Base-by-base conservation (phyloP, 2,329 filamentous ascomycete species). In the Neofusicoccum cordaticola region DNA sequence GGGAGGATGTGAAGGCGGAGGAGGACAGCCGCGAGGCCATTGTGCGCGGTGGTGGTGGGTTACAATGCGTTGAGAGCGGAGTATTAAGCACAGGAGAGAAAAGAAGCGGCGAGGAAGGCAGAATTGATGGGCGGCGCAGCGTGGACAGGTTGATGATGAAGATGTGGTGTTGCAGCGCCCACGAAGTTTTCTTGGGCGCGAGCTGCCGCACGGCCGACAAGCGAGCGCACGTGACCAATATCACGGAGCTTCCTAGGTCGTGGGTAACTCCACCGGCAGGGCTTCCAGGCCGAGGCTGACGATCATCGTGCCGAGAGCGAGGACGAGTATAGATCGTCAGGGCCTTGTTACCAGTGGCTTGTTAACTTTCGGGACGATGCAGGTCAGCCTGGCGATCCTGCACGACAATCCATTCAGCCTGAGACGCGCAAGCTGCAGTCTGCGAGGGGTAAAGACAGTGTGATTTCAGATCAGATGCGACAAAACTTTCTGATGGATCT, bases 11-110 rank as follows among this genome's bases (percentile, higher is more conserved):
- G 41, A 62, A 34, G 34, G 52, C 15, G 17, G 64, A 48, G 31
- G 19, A 34, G 35, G 64, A 50, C 7, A 60, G 58, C 68, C 75
- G 73, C 47, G 74, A 74, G 68, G 73, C 72, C 74, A 78, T 77
- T 6, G 34, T 71, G 52, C 48, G 51, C 37, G 45, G 45, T 64
- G 41, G 17, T 13, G 17, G 9, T 2, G 27, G 27, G 17, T 34
- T 41, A 51, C 9, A 19, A 34, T 48, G 34, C 8, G 31, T 22
- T 42, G 31, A 57, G 27, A 31, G 12, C n/a, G 56, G 34, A 67
- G 66, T 11, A 37, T 70, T 68, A 70, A 65, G 37, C 17, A 50
- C 44, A 52, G 67, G 60, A 47, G 68, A 15, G 47, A 42, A 65
- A 69, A 34, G n/a, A 52, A 41, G 61, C 47, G 47, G 65, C 31